phyloP scores from a whole-genome alignment of 306 rosid genomes.

The Cotoneaster glaucophyllus region DNA sequence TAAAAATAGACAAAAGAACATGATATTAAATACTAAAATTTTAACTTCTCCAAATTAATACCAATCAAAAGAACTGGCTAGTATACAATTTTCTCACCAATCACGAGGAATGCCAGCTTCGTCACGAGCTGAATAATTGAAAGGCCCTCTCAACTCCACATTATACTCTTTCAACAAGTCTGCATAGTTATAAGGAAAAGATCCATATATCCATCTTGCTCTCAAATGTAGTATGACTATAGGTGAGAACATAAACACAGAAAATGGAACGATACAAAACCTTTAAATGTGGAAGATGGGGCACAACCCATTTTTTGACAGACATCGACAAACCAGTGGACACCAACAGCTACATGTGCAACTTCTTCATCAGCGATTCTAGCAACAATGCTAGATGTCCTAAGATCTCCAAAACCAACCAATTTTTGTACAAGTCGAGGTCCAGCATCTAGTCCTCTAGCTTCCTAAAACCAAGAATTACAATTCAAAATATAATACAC shows the following conservation, averaged over 20 bases:
- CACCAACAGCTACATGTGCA: constrained; percentile 95
- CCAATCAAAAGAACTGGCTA: constrained; percentile 2
- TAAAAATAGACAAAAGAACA: neutral
- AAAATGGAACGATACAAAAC: constrained; percentile 32
- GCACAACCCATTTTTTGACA: constrained; percentile 60
- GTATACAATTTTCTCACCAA: constrained; percentile 44
- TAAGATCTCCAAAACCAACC: constrained; percentile 80
- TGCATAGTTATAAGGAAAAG: constrained; percentile 30
- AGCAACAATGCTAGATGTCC: constrained; percentile 73
- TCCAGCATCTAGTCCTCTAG: constrained; percentile 98
- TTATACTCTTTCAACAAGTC: constrained; percentile 74
- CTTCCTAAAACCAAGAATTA: constrained; percentile 48
- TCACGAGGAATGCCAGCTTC: constrained; percentile 97
- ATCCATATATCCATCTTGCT: constrained; percentile 12
- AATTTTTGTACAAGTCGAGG: constrained; percentile 78
- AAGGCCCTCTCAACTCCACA: constrained; percentile 81
- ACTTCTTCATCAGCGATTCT: constrained; percentile 94
- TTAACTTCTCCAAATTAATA: neutral
- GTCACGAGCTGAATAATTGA: constrained; percentile 79
- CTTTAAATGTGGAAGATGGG: constrained; percentile 76
- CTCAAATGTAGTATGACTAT: neutral
- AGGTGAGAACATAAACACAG: constrained; percentile 3
- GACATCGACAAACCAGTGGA: constrained; percentile 66
- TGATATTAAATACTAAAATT: neutral
- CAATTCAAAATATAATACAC: neutral